phyloP scores from a whole-genome alignment of 371 early-diverging fungal genomes.

The Mucor lusitanicus region DNA sequence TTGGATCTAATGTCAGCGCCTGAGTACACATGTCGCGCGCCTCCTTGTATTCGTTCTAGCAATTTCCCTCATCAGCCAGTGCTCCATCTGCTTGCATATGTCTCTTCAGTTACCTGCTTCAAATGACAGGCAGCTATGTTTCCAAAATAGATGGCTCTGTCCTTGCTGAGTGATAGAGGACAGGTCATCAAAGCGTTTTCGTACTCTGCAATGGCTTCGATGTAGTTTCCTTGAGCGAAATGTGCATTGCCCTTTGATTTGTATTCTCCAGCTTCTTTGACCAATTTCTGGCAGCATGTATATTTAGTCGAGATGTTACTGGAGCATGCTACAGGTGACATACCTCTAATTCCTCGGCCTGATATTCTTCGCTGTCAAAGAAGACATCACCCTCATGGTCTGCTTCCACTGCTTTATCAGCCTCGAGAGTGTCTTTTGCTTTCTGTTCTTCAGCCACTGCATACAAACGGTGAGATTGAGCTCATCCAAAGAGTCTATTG shows the following conservation, averaged over 20 bases:
- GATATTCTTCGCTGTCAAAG: conserved; percentile 41
- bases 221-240: conserved; percentile 55
- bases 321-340: not conserved
- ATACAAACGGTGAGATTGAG: not conserved
- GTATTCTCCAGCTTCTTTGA: conserved; percentile 50
- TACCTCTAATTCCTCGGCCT: conserved; percentile 40
- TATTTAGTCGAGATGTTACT: not conserved
- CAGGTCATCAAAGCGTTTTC: conserved; percentile 63
- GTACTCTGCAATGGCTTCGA: conserved; percentile 58
- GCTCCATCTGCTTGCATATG: not conserved
- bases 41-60: conserved; percentile 50
- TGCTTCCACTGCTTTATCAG: not conserved
- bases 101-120: conserved; percentile 46
- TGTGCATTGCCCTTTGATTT: conserved; percentile 56
- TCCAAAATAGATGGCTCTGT: conserved; percentile 59
- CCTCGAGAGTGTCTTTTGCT: not conserved
- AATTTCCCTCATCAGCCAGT: not conserved
- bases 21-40: conserved; percentile 51
- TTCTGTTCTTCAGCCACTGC: not conserved
- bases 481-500: not conserved
- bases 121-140: conserved; percentile 75
- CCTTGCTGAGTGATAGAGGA: conserved; percentile 44
- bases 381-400: conserved; percentile 48
- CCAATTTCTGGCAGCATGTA: conserved; percentile 20
- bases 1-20: conserved; percentile 73